Percentiles rank a stretch among this genome's conserved stretches.
Conservation (phyloP, 805 yeast genomes). For the Ogataea naganishii region DNA sequence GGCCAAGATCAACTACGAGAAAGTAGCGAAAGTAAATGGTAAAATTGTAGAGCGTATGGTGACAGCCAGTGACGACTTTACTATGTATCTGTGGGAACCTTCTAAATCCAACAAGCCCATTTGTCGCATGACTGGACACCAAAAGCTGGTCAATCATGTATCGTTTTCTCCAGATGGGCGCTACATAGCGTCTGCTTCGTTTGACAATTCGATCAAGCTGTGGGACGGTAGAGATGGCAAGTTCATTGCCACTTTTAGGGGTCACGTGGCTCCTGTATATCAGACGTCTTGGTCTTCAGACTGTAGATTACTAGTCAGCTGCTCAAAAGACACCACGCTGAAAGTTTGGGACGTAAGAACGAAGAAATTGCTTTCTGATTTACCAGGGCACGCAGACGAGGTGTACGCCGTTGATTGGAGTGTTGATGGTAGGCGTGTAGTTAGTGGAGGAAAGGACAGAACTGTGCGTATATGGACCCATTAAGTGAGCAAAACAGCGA, state of each 20-base stretch:
- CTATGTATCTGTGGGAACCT: conserved; percentile 98
- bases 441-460: conserved; percentile 97
- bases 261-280: conserved; percentile 96
- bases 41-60: conserved; percentile 65
- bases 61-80: conserved; percentile 94
- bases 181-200: conserved; percentile 82
- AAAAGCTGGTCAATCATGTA: conserved; percentile 92
- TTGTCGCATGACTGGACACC: conserved; percentile 95
- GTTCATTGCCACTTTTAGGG: conserved; percentile 82
- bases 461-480: conserved; percentile 93
- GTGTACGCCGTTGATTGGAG: conserved; percentile 98
- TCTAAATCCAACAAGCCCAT: conserved; percentile 71
- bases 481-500: conserved; percentile 15
- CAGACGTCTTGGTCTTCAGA: conserved; percentile 98
- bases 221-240: conserved; percentile 96
- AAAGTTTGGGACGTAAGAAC: conserved; percentile 95
- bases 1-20: conserved; percentile 56
- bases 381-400: conserved; percentile 95
- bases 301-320: conserved; percentile 80
- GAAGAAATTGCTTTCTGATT: conserved; percentile 72
- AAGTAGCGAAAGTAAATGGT: conserved; percentile 54
- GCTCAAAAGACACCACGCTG: conserved; percentile 92
- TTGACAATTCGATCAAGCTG: conserved; percentile 88
- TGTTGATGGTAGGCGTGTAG: conserved; percentile 85
- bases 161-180: conserved; percentile 95